Base-by-base conservation (phyloP, 371 early-diverging fungal genomes). In the Funneliformis caledonium region DNA sequence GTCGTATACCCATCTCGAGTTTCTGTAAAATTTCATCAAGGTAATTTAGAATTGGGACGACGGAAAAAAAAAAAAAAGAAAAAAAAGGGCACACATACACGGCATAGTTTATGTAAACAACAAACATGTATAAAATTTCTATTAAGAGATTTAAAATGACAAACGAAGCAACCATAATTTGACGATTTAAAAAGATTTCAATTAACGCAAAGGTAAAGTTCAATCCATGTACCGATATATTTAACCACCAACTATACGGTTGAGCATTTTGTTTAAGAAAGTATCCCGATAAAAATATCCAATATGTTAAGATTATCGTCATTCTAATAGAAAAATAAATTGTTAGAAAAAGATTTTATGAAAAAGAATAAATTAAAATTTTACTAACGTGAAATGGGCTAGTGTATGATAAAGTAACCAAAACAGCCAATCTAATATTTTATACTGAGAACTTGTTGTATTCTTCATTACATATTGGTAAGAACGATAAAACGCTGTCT, bases 381-480 rank as follows among this genome's bases (percentile, higher is more conserved):
- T 4, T 22, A 52, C 74, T 74, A 59, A 74, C 74, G 61, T 43
- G 16, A 5, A 76, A 45, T 64, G 65, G 10, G 11, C n/a, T 10
- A 64, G 4, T 3, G 77, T 64, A 76, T 76, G 77, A 65, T 76
- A 76, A 43, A 76, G 77, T 62, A 45, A 19, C 64, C 61, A 76
- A 64, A 64, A 48, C 8, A 76, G 11, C 37, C 37, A 62, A 76
- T 65, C 43, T 56, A 76, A 76, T 22, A 56, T 62, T 45, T 37
- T 65, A 9, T 64, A 47, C 4, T 42, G 59, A 42, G 26, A 6
- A 19, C 2, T 43, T 65, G 26, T 31, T 37, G 10, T 60, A 37
- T 65, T 12, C 37, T 12, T 47, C 62, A 6, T 14, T 14, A 76
- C n/a, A 62, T 76, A 64, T 48, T 22, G 37, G 12, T n/a, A 62